Evolutionary conservation across 208 protist species (phyloP).

Genomic region (Naegleria gruberi): DNA sequence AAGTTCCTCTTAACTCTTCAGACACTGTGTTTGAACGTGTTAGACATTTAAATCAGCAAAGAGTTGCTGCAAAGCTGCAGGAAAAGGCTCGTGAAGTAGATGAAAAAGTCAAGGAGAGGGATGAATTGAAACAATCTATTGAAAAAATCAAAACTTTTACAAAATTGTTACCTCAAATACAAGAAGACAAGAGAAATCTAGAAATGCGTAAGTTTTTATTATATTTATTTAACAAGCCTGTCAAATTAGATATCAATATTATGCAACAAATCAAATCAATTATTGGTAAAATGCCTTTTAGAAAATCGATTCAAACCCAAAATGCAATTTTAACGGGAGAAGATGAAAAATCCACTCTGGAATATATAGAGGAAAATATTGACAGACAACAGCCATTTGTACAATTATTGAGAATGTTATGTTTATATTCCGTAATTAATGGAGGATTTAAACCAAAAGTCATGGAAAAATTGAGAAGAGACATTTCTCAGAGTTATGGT

Average conservation of each 20-base stretch:
- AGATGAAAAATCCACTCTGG: neutral
- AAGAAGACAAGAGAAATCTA: constrained; percentile 12
- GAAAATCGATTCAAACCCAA: neutral
- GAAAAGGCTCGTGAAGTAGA: constrained; percentile 2
- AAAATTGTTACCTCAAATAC: neutral
- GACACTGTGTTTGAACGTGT: neutral
- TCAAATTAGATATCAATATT: constrained; percentile 7
- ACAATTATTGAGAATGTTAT: neutral
- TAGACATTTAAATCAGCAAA: neutral
- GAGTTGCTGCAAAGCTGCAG: neutral
- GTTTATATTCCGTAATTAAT: neutral
- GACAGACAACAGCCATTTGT: neutral
- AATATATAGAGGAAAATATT: constrained; percentile 17
- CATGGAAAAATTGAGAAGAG: neutral
- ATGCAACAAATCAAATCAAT: neutral
- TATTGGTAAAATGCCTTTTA: neutral
- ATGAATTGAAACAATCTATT: neutral
- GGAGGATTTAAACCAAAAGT: neutral
- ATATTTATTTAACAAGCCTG: neutral
- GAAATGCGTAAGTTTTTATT: constrained; percentile 5
- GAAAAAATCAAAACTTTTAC: neutral
- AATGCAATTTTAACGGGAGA: neutral
- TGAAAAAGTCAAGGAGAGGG: neutral
- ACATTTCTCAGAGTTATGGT: neutral
- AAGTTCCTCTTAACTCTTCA: constrained; percentile 13